Percentiles rank a stretch among this genome's conserved stretches.
phyloP scores from a whole-genome alignment of 2,329 filamentous ascomycete genomes.

The Cytospora piceicola region DNA sequence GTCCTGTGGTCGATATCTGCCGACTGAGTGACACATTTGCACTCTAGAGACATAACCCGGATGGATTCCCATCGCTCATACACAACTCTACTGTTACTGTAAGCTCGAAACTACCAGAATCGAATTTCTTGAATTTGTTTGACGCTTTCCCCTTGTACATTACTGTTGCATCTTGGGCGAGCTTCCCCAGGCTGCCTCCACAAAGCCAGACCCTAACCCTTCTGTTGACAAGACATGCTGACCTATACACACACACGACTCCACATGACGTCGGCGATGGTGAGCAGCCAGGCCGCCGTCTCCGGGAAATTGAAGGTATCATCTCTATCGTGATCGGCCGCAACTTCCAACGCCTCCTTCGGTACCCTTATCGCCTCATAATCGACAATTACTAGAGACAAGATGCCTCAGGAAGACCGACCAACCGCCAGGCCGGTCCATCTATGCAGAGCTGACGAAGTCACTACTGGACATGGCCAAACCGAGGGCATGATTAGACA shows the following conservation, averaged over 20 bases:
- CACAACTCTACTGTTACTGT: too few species aligned
- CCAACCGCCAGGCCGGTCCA: constrained; percentile 37
- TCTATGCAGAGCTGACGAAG: constrained; percentile 40
- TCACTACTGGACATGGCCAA: constrained; percentile 48
- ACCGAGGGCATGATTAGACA: constrained; percentile 56
- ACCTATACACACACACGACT: not conserved
- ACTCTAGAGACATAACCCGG: not conserved
- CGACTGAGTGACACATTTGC: not conserved
- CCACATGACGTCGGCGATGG: constrained; percentile 8
- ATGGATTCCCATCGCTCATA: too few species aligned
- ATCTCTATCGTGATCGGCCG: not conserved
- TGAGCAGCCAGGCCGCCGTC: not conserved
- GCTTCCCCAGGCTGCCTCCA: not conserved
- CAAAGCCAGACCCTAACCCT: not conserved
- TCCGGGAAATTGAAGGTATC: not conserved
- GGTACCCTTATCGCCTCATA: not conserved
- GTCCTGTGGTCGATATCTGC: not conserved
- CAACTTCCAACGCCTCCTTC: not conserved
- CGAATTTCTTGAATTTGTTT: too few species aligned
- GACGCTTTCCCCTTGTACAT: not conserved
- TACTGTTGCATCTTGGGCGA: not conserved
- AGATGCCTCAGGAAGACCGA: constrained; percentile 8
- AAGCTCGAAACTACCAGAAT: too few species aligned
- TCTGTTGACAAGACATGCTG: not conserved
- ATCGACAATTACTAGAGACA: not conserved